These are phyloP conservation scores for Monosporascus sp. DNA, from an alignment of 2,329 filamentous ascomycete genomes.

Conservation along the genomic window DNA sequence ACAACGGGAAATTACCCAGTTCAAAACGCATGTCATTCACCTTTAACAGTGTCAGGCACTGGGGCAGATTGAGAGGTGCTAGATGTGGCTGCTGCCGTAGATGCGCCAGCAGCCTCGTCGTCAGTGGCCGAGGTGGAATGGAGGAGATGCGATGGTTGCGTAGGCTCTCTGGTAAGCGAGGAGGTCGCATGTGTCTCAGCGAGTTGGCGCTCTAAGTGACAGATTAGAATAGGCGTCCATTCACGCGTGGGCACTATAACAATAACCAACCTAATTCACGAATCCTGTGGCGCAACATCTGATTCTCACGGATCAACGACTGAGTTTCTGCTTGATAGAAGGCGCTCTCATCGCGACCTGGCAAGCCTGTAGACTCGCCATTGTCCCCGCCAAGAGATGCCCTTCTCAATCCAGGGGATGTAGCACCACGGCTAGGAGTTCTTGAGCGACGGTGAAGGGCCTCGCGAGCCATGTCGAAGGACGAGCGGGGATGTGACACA, in stretches of 20 bases:
- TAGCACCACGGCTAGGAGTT: conserved; percentile 51
- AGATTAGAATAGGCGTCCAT: conserved; percentile 15
- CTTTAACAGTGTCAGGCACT: conserved; percentile 14
- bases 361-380: conserved; percentile 53
- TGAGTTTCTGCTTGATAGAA: conserved; percentile 82
- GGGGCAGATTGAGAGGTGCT: conserved; percentile 8
- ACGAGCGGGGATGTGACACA: conserved; percentile 46
- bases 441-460: conserved; percentile 52
- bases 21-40: conserved; percentile 11
- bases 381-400: conserved; percentile 54
- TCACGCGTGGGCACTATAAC: not conserved
- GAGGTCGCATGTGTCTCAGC: conserved; percentile 33
- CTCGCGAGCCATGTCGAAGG: conserved; percentile 52
- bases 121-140: conserved; percentile 41
- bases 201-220: conserved; percentile 44
- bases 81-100: conserved; percentile 5
- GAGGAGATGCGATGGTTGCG: conserved; percentile 43
- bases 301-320: conserved; percentile 71
- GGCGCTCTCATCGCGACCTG: conserved; percentile 66
- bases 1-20: not conserved
- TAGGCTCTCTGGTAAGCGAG: conserved; percentile 39
- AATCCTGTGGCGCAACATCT: conserved; percentile 73
- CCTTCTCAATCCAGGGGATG: conserved; percentile 50
- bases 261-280: conserved; percentile 57
- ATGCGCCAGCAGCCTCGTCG: conserved; percentile 22